Percentiles rank a stretch among this genome's conserved stretches.
Evolutionary conservation across 306 rosid species (phyloP).

Genomic region (Inga laurina): DNA sequence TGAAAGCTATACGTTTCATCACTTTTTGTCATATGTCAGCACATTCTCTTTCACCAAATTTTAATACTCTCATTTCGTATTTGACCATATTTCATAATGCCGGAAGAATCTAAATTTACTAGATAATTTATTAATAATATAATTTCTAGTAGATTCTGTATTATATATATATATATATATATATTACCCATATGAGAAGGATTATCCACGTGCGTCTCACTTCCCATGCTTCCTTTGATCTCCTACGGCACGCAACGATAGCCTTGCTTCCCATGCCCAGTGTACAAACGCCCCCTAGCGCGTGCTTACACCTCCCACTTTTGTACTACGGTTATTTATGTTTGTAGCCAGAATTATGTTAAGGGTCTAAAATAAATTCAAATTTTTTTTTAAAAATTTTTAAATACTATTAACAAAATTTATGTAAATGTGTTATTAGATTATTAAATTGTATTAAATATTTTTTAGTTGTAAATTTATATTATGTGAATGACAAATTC

Average conservation of each 20-base stretch:
- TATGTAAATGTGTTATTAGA: no score
- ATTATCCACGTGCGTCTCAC: background rate
- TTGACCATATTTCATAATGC: background rate
- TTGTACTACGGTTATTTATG: no score
- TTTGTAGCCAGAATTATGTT: no score
- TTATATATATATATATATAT: background rate
- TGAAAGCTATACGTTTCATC: background rate
- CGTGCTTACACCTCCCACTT: background rate
- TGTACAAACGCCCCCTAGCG: background rate
- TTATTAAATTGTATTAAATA: no score
- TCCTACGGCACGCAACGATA: slow-evolving; percentile 6
- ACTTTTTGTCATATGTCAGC: background rate
- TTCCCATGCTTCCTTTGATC: background rate
- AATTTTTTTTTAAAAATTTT: no score
- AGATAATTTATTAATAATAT: background rate
- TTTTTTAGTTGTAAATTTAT: no score
- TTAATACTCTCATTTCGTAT: background rate
- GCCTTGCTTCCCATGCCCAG: background rate
- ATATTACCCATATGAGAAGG: background rate
- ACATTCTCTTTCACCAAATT: background rate
- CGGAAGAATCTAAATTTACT: background rate
- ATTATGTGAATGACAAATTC: no score
- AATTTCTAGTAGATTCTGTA: background rate
- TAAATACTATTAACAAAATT: no score
- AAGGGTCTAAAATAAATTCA: no score